Base-by-base conservation (phyloP, 2,329 filamentous ascomycete genomes). In the Cladosporium colombiae region DNA sequence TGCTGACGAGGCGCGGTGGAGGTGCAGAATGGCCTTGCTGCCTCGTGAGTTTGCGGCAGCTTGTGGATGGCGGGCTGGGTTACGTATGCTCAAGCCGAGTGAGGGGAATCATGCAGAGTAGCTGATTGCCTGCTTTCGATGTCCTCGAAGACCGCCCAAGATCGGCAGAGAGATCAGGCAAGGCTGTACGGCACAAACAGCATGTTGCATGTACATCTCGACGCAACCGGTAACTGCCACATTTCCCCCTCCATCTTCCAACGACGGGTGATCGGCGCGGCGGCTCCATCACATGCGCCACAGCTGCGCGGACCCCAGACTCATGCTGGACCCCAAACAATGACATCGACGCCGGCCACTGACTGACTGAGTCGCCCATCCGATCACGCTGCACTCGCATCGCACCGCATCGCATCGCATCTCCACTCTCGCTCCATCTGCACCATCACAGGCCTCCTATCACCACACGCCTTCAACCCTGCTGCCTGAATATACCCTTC, bases 221-320 rank as follows among this genome's bases (percentile, higher is more conserved):
- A 44, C 10, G 18, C 10, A 21, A 21, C 40, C 23, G 40, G 18
- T 21, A 21, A 21, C 40, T 46, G 40, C 40, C 40, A 21, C 40
- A 55, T 21, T 6, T 55, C 29, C 52, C 49, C 52, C 52, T 55
- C 52, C 55, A 57, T 57, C 13, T 31, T 5, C n/a, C 4, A 21
- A 10, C 23, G 49, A 46, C 23, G 40, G 29, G n/a, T 6, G 52
- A 55, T 55, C 52, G 29, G 23, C 52, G 14, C 49, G 33, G 58
- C 58, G 37, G 37, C 58, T 46, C 58, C 18, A 35, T 55, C 52
- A 33, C 59, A 52, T 52, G 46, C 60, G 60, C 60, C 60, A 62
- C 60, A 21, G 18, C 31, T 33, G 52, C 52, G 21, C 18, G 52
- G 52, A 27, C 49, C 49, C 49, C 25, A 25, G 46, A 50, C 33